These are phyloP conservation scores for Phlyctochytrium bullatum DNA, from an alignment of 192 early-diverging fungal species.

Conservation along the genomic window DNA sequence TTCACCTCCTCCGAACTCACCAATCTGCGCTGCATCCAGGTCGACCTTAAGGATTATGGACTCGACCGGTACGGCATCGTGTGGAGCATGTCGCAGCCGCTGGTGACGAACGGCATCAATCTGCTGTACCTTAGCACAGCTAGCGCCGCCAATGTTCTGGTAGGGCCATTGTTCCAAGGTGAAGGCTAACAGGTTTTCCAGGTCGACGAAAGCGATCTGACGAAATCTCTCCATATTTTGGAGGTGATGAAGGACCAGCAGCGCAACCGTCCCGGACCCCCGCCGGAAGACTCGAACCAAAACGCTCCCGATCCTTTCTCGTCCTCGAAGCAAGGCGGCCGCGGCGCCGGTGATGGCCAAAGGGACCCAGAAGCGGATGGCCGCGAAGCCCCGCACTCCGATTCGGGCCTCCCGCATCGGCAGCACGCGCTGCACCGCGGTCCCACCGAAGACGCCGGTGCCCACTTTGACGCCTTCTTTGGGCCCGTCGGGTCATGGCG, in stretches of 20 bases:
- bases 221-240: background rate
- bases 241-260: background rate
- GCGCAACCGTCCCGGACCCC: background rate
- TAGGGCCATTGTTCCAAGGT: constrained; percentile 18
- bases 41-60: constrained; percentile 57
- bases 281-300: background rate
- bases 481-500: too few species aligned
- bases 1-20: constrained; percentile 43
- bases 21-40: constrained; percentile 61
- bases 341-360: background rate
- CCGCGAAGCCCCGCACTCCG: background rate
- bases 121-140: constrained; percentile 66
- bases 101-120: constrained; percentile 55
- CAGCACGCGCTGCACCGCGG: too few species aligned
- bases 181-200: background rate
- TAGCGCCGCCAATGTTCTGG: constrained; percentile 66
- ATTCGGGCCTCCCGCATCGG: background rate
- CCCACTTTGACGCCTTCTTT: too few species aligned
- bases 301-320: background rate
- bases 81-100: constrained; percentile 62
- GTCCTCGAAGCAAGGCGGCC: background rate
- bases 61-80: constrained; percentile 69
- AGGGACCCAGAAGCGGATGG: background rate
- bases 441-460: too few species aligned
- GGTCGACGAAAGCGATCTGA: constrained; percentile 5